Evolutionary conservation across 1,284 basidiomycete species (phyloP).

Genomic region (Chondrostereum purpureum): DNA sequence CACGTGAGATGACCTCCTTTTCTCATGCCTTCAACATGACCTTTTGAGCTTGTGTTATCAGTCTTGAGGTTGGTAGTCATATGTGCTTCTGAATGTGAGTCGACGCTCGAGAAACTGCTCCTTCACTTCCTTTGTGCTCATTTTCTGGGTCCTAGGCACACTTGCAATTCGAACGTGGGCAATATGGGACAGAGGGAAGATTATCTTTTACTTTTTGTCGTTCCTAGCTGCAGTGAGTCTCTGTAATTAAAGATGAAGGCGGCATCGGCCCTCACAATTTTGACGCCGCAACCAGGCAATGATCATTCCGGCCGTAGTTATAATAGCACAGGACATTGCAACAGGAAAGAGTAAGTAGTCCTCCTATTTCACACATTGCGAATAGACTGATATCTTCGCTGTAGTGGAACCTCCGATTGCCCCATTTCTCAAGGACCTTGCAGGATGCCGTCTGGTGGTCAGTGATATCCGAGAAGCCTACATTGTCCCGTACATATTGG

Average conservation of each 20-base stretch:
- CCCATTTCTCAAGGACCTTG: background rate
- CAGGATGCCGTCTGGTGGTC: constrained; percentile 6
- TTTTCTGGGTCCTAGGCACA: constrained; percentile 10
- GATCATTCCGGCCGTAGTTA: background rate
- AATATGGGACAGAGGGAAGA: constrained; percentile 14
- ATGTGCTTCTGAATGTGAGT: constrained; percentile 16
- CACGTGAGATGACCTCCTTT: constrained; percentile 6
- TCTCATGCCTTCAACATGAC: background rate
- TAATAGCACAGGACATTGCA: background rate
- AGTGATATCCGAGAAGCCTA: constrained; percentile 8
- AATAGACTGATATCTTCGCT: background rate
- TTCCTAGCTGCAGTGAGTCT: constrained; percentile 10
- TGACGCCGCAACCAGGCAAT: background rate
- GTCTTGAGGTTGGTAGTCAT: constrained; percentile 15
- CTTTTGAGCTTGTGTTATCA: constrained; percentile 2
- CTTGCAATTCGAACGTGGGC: constrained; percentile 15
- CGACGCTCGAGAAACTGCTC: background rate
- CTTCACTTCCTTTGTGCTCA: background rate
- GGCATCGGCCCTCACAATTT: no score
- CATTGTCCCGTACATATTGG: constrained; percentile 12
- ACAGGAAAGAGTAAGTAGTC: background rate
- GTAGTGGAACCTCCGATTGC: background rate
- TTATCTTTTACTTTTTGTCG: constrained; percentile 8
- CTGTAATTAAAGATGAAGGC: no score
- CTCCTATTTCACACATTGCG: background rate